phyloP scores from a whole-genome alignment of 225 moss, liverwort and hornwort genomes.

The Neckera pumila region DNA sequence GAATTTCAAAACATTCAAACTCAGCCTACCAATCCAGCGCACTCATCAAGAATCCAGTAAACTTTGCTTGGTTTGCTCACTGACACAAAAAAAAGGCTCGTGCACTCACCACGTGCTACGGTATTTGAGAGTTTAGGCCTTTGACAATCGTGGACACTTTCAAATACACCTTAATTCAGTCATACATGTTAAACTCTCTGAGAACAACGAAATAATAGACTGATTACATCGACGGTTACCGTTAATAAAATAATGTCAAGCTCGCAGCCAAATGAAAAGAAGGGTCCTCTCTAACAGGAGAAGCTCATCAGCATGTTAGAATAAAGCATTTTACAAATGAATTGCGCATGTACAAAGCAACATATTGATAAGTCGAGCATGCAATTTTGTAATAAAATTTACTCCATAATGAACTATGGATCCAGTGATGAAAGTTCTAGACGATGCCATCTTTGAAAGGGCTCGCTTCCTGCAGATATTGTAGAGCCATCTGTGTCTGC shows the following conservation, averaged over 20 bases:
- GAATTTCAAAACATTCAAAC: neutral
- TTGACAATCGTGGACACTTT: neutral
- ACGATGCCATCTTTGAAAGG: slow-evolving; percentile 60
- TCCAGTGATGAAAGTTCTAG: neutral
- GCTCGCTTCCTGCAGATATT: slow-evolving; percentile 59
- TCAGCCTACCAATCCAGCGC: neutral
- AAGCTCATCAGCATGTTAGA: neutral
- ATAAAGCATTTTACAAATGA: neutral
- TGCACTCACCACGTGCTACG: neutral
- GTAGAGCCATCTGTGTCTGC: slow-evolving; percentile 89
- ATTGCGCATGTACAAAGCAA: neutral
- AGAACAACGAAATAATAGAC: neutral
- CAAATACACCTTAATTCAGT: neutral
- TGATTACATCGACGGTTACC: neutral
- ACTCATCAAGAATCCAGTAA: neutral
- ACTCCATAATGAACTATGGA: neutral
- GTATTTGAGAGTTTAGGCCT: neutral
- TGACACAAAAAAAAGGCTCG: neutral
- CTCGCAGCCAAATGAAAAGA: neutral
- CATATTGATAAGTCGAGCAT: neutral
- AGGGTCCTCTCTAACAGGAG: neutral
- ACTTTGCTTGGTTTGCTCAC: neutral
- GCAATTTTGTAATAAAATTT: neutral
- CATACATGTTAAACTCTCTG: neutral
- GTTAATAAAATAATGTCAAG: neutral